phyloP scores from a whole-genome alignment of 1,284 basidiomycete species.

The Phellinidium pouzarii region DNA sequence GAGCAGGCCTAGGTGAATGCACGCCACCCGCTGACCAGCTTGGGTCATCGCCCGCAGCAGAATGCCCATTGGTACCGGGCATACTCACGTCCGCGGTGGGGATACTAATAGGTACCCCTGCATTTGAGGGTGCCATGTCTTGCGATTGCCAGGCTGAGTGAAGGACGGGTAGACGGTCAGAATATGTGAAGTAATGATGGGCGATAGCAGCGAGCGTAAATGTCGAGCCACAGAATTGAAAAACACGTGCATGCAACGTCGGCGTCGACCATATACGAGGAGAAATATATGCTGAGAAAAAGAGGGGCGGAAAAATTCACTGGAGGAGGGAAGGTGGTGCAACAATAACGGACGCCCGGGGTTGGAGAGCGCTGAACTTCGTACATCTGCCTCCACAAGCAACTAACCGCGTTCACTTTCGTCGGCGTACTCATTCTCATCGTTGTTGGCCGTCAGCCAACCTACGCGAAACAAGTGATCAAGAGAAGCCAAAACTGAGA shows the following conservation, averaged over 20 bases:
- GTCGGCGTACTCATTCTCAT: not conserved
- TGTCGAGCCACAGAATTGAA: not conserved
- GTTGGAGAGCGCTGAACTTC: not conserved
- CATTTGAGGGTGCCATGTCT: constrained; percentile 56
- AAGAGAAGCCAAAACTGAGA: not conserved
- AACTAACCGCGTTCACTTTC: not conserved
- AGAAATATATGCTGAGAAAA: not conserved
- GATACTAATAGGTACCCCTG: constrained; percentile 52
- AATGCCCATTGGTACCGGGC: constrained; percentile 31
- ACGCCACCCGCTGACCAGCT: constrained; percentile 36
- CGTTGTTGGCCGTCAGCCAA: constrained; percentile 2
- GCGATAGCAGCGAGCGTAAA: not conserved
- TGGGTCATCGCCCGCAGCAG: constrained; percentile 34
- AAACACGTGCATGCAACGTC: not conserved
- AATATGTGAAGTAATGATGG: constrained; percentile 5
- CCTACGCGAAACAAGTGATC: not conserved
- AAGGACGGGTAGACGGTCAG: constrained; percentile 14
- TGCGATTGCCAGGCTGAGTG: constrained; percentile 69
- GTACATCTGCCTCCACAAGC: not conserved
- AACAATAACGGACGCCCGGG: not conserved
- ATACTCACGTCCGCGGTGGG: constrained; percentile 49
- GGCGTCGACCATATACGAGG: not conserved
- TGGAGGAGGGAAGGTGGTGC: not conserved
- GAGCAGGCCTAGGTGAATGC: constrained; percentile 42
- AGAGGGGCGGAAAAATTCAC: not conserved